phyloP scores from a whole-genome alignment of 1,284 basidiomycete genomes.

The Paramarasmius palmivorus region DNA sequence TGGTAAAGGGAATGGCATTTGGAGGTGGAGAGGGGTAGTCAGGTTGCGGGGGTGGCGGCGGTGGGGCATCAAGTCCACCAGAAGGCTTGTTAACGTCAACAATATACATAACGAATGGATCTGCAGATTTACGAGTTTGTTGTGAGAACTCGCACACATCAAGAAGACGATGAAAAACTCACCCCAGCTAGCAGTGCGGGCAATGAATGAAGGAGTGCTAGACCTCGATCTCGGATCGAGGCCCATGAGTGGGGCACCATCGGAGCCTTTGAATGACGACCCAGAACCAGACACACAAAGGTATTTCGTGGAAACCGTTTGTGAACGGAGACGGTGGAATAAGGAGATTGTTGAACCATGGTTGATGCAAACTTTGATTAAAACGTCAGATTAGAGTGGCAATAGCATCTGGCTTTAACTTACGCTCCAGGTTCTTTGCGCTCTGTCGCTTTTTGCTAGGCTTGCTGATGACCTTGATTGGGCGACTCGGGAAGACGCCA shows the following conservation, averaged over 20 bases:
- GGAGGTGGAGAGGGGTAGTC: slow-evolving; percentile 88
- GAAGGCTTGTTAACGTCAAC: slow-evolving; percentile 83
- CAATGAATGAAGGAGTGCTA: slow-evolving; percentile 81
- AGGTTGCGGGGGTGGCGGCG: slow-evolving; percentile 76
- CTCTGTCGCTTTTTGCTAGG: slow-evolving; percentile 95
- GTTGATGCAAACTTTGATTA: slow-evolving; percentile 79
- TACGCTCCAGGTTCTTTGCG: slow-evolving; percentile 89
- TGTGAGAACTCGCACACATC: slow-evolving; percentile 15
- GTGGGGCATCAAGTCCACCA: slow-evolving; percentile 71
- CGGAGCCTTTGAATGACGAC: slow-evolving; percentile 87
- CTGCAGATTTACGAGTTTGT: slow-evolving; percentile 39
- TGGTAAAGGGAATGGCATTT: slow-evolving; percentile 83
- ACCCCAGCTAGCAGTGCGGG: slow-evolving; percentile 85
- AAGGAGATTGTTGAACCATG: slow-evolving; percentile 95
- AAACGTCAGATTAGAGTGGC: slow-evolving; percentile 18
- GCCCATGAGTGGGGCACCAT: slow-evolving; percentile 82
- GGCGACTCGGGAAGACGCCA: slow-evolving; percentile 84
- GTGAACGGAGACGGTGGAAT: slow-evolving; percentile 92
- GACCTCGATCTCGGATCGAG: slow-evolving; percentile 72
- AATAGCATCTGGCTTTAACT: slow-evolving; percentile 37
- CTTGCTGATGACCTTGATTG: slow-evolving; percentile 97
- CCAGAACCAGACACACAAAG: slow-evolving; percentile 92
- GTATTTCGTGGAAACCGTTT: slow-evolving; percentile 94
- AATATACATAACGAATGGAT: slow-evolving; percentile 96
- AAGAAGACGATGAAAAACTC: slow-evolving; percentile 25